Conservation (phyloP, 2,329 filamentous ascomycete species). For the Berkeleyomyces basicola region DNA sequence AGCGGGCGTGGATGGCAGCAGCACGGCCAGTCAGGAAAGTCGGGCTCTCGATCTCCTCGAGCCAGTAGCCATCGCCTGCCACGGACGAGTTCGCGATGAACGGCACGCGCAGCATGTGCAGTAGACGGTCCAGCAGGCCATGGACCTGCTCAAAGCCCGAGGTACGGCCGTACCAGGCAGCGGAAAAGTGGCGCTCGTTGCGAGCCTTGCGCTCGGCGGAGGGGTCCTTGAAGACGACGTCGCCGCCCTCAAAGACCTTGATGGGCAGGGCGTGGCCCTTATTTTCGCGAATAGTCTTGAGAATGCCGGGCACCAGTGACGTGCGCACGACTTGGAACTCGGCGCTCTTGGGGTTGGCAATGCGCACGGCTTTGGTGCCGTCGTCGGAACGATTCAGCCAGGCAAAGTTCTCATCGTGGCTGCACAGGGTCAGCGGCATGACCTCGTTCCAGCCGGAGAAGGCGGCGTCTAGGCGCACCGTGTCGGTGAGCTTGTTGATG, state of each 20-base stretch:
- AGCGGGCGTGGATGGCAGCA: slow-evolving; percentile 63
- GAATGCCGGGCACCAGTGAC: slow-evolving; percentile 64
- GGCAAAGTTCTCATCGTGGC: slow-evolving; percentile 93
- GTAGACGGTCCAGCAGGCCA: slow-evolving; percentile 76
- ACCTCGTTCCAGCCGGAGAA: slow-evolving; percentile 96
- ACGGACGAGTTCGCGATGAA: slow-evolving; percentile 50
- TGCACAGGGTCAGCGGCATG: slow-evolving; percentile 90
- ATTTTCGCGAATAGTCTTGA: slow-evolving; percentile 91
- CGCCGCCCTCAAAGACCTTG: slow-evolving; percentile 81
- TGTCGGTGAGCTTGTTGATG: slow-evolving; percentile 90
- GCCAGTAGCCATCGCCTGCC: slow-evolving; percentile 67
- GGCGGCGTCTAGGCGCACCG: slow-evolving; percentile 72
- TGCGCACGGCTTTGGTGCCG: slow-evolving; percentile 62
- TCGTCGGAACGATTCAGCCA: slow-evolving; percentile 88
- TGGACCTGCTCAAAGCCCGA: slow-evolving; percentile 93
- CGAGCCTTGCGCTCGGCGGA: slow-evolving; percentile 66
- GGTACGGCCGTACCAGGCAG: slow-evolving; percentile 85
- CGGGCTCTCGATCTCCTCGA: slow-evolving; percentile 76
- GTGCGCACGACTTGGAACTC: slow-evolving; percentile 92
- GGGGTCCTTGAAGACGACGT: slow-evolving; percentile 82
- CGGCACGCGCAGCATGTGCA: slow-evolving; percentile 75
- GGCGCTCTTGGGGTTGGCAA: slow-evolving; percentile 82
- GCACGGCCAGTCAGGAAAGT: slow-evolving; percentile 88
- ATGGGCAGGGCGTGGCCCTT: slow-evolving; percentile 77
- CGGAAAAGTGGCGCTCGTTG: slow-evolving; percentile 93